A percentile compares a stretch with the other conserved stretches of the same genome.
These are phyloP conservation scores for Saccharomycopsis malanga DNA, from an alignment of 805 yeast genomes.

Conservation along the genomic window DNA sequence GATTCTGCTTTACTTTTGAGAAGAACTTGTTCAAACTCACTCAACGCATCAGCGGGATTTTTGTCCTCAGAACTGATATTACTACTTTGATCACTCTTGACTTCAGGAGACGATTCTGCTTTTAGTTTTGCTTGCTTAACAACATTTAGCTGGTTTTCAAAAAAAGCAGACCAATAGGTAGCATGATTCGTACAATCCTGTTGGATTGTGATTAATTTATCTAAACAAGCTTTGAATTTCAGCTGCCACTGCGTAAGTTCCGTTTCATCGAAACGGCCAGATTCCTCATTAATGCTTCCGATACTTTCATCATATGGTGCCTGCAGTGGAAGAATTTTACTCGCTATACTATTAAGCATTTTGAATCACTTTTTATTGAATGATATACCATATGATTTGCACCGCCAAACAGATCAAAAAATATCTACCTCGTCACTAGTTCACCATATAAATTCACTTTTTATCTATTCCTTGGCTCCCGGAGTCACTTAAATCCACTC, in stretches of 20 bases:
- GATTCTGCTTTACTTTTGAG: conserved; percentile 9
- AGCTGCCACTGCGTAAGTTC: conserved; percentile 17
- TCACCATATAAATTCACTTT: not conserved
- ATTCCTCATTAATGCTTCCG: too few relatives aligned
- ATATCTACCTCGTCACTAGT: too few relatives aligned
- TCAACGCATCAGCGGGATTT: not conserved
- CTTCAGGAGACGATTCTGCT: not conserved
- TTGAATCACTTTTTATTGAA: not conserved
- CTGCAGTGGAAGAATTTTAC: conserved; percentile 6
- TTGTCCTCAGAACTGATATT: not conserved
- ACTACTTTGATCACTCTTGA: not conserved
- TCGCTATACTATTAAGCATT: conserved; percentile 17
- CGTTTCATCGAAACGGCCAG: conserved; percentile 6
- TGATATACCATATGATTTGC: not conserved
- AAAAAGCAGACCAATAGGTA: conserved; percentile 22
- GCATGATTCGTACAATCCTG: conserved; percentile 16
- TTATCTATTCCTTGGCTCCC: not conserved
- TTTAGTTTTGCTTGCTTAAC: not conserved
- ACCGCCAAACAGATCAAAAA: not conserved
- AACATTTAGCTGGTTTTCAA: conserved; percentile 13
- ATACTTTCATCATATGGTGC: too few relatives aligned
- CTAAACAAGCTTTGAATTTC: conserved; percentile 8
- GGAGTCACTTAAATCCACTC: not conserved
- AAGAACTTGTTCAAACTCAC: conserved; percentile 6
- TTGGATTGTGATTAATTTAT: conserved; percentile 8